phyloP scores from a whole-genome alignment of 805 yeast genomes.

The Wickerhamomyces bisporus region DNA sequence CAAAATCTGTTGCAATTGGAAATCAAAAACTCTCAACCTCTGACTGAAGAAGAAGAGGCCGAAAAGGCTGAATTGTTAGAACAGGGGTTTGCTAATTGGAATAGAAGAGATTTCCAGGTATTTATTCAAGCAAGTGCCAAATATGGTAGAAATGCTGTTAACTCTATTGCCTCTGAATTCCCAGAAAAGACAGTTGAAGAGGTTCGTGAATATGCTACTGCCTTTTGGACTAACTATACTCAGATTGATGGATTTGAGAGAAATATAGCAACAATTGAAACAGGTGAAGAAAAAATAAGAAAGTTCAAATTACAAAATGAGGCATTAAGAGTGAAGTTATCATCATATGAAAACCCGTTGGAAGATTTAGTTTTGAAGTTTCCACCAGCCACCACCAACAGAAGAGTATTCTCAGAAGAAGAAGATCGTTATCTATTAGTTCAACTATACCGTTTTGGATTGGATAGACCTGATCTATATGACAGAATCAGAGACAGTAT shows the following conservation, averaged over 20 bases:
- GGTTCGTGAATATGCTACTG: constrained; percentile 67
- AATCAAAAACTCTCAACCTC: constrained; percentile 69
- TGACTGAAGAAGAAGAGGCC: constrained; percentile 76
- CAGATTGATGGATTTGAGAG: constrained; percentile 89
- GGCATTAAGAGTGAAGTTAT: constrained; percentile 68
- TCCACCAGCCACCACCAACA: constrained; percentile 65
- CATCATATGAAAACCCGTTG: constrained; percentile 68
- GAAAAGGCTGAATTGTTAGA: constrained; percentile 52
- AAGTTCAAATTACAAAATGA: constrained; percentile 68
- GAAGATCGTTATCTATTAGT: constrained; percentile 87
- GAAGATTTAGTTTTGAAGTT: constrained; percentile 67
- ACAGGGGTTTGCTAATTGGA: constrained; percentile 80
- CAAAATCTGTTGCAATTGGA: constrained; percentile 60
- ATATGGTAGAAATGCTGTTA: constrained; percentile 73
- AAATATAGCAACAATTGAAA: constrained; percentile 72
- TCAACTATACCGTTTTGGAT: constrained; percentile 73
- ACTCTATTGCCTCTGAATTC: constrained; percentile 70
- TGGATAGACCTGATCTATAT: constrained; percentile 72
- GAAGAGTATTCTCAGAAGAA: constrained; percentile 73
- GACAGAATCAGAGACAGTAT: constrained; percentile 76
- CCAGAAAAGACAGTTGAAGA: constrained; percentile 74
- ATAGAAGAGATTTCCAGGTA: constrained; percentile 80
- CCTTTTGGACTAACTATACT: constrained; percentile 74
- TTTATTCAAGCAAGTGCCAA: constrained; percentile 71
- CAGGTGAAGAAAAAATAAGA: constrained; percentile 80